Evolutionary conservation across 139 green algal genomes (phyloP).

Genomic region (Picocystis salinarum): DNA sequence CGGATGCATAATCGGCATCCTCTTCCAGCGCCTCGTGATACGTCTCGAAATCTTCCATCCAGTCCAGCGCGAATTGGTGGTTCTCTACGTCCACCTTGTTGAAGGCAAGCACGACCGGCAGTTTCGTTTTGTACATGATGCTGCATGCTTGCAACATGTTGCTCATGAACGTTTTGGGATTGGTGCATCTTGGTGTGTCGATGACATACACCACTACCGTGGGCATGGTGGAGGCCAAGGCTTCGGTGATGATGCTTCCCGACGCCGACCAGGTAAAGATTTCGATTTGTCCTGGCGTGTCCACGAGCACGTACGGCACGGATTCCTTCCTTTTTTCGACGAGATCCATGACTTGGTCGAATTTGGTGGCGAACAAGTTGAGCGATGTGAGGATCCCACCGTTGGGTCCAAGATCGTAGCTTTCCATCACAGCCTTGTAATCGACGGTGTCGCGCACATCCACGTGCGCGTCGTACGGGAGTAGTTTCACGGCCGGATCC

Average conservation of each 20-base stretch:
- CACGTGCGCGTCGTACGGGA: conserved; percentile 84
- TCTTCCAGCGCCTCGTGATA: conserved; percentile 37
- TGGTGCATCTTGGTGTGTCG: conserved; percentile 67
- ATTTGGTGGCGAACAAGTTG: conserved; percentile 94
- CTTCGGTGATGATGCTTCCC: conserved; percentile 79
- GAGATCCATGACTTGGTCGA: conserved; percentile 65
- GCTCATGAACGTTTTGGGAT: conserved; percentile 87
- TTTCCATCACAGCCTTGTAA: conserved; percentile 95
- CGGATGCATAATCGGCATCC: conserved; percentile 23
- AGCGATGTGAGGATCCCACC: conserved; percentile 88
- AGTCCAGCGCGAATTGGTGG: conserved; percentile 73
- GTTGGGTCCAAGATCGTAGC: conserved; percentile 92
- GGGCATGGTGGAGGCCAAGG: conserved; percentile 69
- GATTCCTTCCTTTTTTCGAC: not conserved
- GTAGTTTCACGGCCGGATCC: conserved; percentile 68
- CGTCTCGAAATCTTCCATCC: conserved; percentile 41
- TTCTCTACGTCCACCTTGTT: conserved; percentile 84
- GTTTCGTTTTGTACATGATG: conserved; percentile 93
- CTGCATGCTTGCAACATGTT: conserved; percentile 91
- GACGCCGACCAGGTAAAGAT: conserved; percentile 96
- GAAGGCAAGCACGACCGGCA: conserved; percentile 87
- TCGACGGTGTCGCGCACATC: conserved; percentile 97
- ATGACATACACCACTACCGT: conserved; percentile 79
- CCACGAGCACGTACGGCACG: conserved; percentile 52
- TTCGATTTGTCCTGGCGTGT: conserved; percentile 97